Evolutionary conservation across 1,139 yeast species (phyloP), one percentile per base, ranked within the genome.

Genomic region (Nakaseomyces uthaithaninus): DNA sequence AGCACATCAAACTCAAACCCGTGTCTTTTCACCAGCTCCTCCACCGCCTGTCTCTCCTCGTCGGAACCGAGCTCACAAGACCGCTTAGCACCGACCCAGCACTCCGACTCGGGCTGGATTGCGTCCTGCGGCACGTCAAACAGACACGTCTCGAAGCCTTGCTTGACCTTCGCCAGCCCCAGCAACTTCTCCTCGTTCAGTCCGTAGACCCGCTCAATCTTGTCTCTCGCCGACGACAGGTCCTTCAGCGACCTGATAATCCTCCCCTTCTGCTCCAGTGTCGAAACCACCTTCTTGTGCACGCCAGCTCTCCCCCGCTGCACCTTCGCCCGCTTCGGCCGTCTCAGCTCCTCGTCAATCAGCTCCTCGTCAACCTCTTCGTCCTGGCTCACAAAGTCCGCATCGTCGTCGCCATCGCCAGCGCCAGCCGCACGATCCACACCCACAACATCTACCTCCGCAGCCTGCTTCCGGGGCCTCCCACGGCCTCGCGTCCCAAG

Each of bases 161-260:
- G 55, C 40, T 70, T 63, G 10, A 57, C 46, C 26, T 60, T 49
- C 1, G 68, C 58, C 10, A 66, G 46, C 8, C 53, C 55, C 4
- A 59, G 42, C 7, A 68, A 50, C 36, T 63, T 64, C 2, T 52
- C 50, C 18, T 50, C 50, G 40, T 63, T 60, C 6, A 52, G 35
- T 2, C 73, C 72, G 46, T 62, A 65, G 24, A 66, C 45, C 28
- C 67, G 50, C 17, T 47, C 52, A 26, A 65, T 45, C 36, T 66
- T 63, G 19, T 67, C 72, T 34, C 63, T 60, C 3, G 67, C 53
- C 1, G 67, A 54, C 2, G 66, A 56, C 15, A 63, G 38, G 35
- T 59, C 63, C 42, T 60, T 63, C 19, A 54, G 39, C 6, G 45
- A 51, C 40, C 63, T 48, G 3, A 58, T 43, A 17, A 49, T 45